phyloP scores from a whole-genome alignment of 768 basidiomycete species.

The Amanita thiersii region DNA sequence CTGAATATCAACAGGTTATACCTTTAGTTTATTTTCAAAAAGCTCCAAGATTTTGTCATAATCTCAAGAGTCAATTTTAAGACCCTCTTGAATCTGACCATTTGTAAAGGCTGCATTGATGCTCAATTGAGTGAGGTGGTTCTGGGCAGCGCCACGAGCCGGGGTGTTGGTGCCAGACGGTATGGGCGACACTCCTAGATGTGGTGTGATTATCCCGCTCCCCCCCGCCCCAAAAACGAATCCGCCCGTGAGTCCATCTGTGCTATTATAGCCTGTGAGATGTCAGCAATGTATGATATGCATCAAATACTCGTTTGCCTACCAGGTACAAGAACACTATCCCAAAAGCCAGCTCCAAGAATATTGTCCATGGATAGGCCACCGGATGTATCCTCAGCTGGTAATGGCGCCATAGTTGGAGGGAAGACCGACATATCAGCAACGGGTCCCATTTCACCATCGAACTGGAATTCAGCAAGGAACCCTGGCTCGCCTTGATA shows the following conservation, averaged over 20 bases:
- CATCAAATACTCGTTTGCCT: slow-evolving; percentile 18
- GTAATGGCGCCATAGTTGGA: slow-evolving; percentile 68
- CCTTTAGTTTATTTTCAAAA: too few relatives aligned
- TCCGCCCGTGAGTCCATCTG: slow-evolving; percentile 80
- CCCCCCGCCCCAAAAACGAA: slow-evolving; percentile 83
- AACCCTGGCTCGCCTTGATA: slow-evolving; percentile 12
- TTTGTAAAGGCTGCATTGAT: slow-evolving; percentile 39
- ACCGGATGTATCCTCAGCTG: slow-evolving; percentile 29
- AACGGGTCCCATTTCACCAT: slow-evolving; percentile 80
- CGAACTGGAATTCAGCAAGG: slow-evolving; percentile 59
- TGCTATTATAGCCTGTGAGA: slow-evolving; percentile 62
- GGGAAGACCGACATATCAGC: slow-evolving; percentile 80
- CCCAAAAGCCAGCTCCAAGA: slow-evolving; percentile 77
- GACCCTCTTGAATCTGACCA: slow-evolving; percentile 15
- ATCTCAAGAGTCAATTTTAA: slow-evolving; percentile 24
- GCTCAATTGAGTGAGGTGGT: slow-evolving; percentile 32
- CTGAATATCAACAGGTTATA: too few relatives aligned
- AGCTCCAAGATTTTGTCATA: too few relatives aligned
- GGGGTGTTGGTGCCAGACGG: slow-evolving; percentile 51
- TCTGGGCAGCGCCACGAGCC: slow-evolving; percentile 12
- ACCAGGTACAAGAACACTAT: slow-evolving; percentile 83
- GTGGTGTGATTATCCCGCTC: slow-evolving; percentile 76
- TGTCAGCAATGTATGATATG: slow-evolving; percentile 4
- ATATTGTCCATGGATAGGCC: slow-evolving; percentile 78
- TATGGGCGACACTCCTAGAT: slow-evolving; percentile 49